Conservation (phyloP, 2,329 filamentous ascomycete genomes). For the Reticulascus tulasneorum region DNA sequence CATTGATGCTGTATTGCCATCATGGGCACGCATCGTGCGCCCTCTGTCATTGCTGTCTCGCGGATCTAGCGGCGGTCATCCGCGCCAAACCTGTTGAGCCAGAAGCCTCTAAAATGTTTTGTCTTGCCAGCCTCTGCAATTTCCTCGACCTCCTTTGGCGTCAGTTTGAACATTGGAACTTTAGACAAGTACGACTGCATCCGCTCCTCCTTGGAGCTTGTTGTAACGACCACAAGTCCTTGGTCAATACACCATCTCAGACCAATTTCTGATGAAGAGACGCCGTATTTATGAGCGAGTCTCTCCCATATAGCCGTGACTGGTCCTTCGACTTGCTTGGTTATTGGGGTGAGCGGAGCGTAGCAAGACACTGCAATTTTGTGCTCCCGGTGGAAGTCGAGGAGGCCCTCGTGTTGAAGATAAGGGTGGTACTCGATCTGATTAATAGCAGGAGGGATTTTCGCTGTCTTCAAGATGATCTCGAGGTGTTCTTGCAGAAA, state of each 20-base stretch:
- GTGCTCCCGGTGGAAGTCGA: constrained; percentile 54
- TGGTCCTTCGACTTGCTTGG: constrained; percentile 47
- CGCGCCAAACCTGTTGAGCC: constrained; percentile 46
- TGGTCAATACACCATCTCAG: constrained; percentile 59
- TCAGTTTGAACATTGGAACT: constrained; percentile 53
- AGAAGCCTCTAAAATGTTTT: constrained; percentile 61
- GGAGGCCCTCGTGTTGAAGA: constrained; percentile 58
- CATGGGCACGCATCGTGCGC: too few relatives aligned
- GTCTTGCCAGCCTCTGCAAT: constrained; percentile 52
- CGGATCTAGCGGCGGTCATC: constrained; percentile 43
- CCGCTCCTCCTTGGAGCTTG: constrained; percentile 54
- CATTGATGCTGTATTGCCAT: too few relatives aligned
- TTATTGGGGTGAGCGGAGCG: constrained; percentile 49
- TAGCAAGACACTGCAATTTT: constrained; percentile 55
- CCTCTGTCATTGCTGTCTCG: not conserved
- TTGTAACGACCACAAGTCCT: constrained; percentile 55
- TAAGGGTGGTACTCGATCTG: constrained; percentile 82
- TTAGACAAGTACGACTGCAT: constrained; percentile 52
- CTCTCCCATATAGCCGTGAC: constrained; percentile 46
- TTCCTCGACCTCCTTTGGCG: constrained; percentile 52
- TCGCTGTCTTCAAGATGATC: constrained; percentile 53
- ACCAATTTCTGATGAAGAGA: constrained; percentile 51
- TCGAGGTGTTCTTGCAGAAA: constrained; percentile 57
- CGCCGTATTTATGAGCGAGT: constrained; percentile 55
- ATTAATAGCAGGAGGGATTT: constrained; percentile 64